Base-by-base conservation (phyloP, 331 rosid genomes). In the Rosa hybrid region DNA sequence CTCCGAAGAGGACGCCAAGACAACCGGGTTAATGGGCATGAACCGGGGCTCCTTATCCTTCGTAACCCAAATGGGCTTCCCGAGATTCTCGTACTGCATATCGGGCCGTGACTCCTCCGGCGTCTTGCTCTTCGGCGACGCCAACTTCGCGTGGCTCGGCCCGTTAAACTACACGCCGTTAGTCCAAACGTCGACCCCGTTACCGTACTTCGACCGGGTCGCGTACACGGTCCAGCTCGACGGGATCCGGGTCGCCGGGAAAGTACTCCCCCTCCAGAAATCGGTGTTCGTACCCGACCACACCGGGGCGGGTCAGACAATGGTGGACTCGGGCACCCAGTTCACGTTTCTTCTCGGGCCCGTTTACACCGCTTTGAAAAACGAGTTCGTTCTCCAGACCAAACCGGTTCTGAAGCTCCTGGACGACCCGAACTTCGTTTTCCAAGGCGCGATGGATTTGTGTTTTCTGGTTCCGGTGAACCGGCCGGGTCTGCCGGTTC, bases 241-340 rank as follows among this genome's bases (percentile, higher is more conserved):
- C 10, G 97, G 97, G 46, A 93, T 93, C 41, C 81, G 72, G 63
- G 97, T 93, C 34, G 74, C 85, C 17, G 72, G 74, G 11, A 90
- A 86, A 42, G 23, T 90, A 0, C 38, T 93, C 0, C 74, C 83
- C 0, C 81, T 93, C 5, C 90, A 93, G 50, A 90, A 88, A 30
- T 84, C 97, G 0, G 73, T 72, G 0, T 88, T 88, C 4, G 87
- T 74, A 1, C 96, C 97, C 39, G 98, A 93, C 78, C 98, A 93
- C 53, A 87, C 98, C 39, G 98, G 98, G 12, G 97, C 98, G 9
- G 98, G 98, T 27, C 98, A 93, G 34, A 93, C 98, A 2, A 93
- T 91, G 89, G 89, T 91, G 18, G 98, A 93, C 75, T 93, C 98
- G 14, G 98, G 97, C 0, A 93, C 98, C 1, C 98, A 93, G 84